These are phyloP conservation scores for Lagenidium giganteum DNA, from an alignment of 352 stramenopile species.

Conservation along the genomic window DNA sequence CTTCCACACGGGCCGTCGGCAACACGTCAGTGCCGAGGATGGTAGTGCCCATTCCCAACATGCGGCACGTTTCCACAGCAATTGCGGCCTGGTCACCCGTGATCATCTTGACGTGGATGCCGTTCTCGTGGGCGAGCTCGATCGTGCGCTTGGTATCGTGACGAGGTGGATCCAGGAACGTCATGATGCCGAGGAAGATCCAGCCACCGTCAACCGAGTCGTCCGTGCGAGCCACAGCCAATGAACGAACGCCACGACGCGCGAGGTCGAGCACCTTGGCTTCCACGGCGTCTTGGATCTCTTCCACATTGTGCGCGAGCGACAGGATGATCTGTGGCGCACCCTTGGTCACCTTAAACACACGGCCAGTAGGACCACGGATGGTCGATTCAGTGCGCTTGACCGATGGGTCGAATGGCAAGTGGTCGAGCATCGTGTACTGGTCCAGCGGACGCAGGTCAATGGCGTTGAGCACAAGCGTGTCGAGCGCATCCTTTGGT, in stretches of 20 bases:
- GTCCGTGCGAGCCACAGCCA: conserved; percentile 83
- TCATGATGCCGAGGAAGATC: conserved; percentile 94
- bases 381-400: conserved; percentile 94
- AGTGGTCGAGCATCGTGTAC: conserved; percentile 80
- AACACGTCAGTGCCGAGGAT: conserved; percentile 79
- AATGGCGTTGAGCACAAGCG: conserved; percentile 85
- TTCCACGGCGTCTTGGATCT: conserved; percentile 84
- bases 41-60: conserved; percentile 89
- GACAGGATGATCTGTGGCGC: conserved; percentile 91
- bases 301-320: conserved; percentile 64
- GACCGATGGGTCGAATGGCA: conserved; percentile 75
- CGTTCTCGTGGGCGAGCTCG: conserved; percentile 82
- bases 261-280: conserved; percentile 87
- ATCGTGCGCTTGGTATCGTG: conserved; percentile 94
- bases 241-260: conserved; percentile 79
- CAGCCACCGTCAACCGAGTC: conserved; percentile 74
- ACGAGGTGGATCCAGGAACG: conserved; percentile 94
- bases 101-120: conserved; percentile 96
- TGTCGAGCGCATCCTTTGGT: conserved; percentile 92
- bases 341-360: conserved; percentile 94
- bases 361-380: conserved; percentile 57
- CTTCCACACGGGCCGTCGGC: conserved; percentile 47
- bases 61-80: conserved; percentile 89
- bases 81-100: conserved; percentile 95
- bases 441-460: conserved; percentile 78